Conservation (phyloP, 371 early-diverging fungal species). For the Dinochytrium kinnereticum region DNA sequence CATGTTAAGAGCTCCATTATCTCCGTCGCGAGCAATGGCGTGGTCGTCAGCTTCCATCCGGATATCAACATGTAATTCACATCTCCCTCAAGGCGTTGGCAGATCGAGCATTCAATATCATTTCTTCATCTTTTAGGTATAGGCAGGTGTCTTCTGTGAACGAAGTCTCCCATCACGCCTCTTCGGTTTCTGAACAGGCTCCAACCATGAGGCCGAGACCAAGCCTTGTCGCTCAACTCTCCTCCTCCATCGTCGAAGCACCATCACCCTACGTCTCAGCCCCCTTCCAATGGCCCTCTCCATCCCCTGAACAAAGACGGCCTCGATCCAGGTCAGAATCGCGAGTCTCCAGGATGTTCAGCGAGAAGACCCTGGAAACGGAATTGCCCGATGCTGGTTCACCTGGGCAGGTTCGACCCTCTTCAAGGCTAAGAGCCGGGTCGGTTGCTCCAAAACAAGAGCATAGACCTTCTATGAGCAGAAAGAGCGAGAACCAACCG, state of each 20-base stretch:
- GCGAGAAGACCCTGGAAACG: too few species aligned
- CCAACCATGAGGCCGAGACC: not conserved
- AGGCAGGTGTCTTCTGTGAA: constrained; percentile 4
- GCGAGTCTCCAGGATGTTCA: too few species aligned
- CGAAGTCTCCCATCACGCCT: constrained; percentile 1
- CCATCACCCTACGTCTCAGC: not conserved
- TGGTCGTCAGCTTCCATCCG: constrained; percentile 5
- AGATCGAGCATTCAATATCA: too few species aligned
- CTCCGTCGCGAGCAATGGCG: constrained; percentile 2
- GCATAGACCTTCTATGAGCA: not conserved
- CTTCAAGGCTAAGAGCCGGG: not conserved
- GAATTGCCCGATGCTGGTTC: too few species aligned
- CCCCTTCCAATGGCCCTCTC: constrained; percentile 9
- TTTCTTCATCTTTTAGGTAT: too few species aligned
- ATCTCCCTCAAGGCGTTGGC: too few species aligned
- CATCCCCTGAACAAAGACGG: not conserved
- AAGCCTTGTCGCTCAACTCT: constrained; percentile 9
- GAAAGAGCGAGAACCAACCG: too few species aligned
- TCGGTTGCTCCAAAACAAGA: not conserved
- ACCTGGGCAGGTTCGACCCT: too few species aligned
- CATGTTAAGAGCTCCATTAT: constrained; percentile 13
- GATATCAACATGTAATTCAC: constrained; percentile 15
- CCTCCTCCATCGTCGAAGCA: not conserved
- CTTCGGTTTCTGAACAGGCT: not conserved
- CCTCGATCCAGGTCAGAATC: constrained; percentile 24